Percentiles rank a stretch among this genome's conserved stretches.
Evolutionary conservation across 2,329 filamentous ascomycete genomes (phyloP).

Genomic region (Arthrobotrys conoides): DNA sequence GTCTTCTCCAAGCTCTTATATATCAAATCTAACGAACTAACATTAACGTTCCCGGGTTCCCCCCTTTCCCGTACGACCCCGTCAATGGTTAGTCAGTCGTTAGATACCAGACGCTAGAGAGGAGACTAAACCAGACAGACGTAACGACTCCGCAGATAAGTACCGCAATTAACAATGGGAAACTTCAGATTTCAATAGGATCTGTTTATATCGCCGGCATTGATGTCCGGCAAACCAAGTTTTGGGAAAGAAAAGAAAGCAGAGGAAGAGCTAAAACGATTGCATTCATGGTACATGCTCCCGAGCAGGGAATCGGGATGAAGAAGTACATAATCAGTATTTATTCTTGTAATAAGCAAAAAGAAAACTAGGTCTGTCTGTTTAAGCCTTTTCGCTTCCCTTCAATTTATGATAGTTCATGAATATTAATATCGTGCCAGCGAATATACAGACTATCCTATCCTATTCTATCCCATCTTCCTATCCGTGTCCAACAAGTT

Average conservation of each 20-base stretch:
- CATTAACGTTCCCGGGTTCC: no score
- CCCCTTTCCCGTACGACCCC: neutral
- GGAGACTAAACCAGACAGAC: neutral
- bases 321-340: no score
- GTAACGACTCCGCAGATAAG: neutral
- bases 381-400: conserved; percentile 5
- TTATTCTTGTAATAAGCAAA: no score
- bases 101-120: no score
- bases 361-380: neutral
- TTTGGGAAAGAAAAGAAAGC: neutral
- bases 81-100: no score
- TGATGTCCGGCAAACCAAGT: neutral
- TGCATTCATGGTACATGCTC: no score
- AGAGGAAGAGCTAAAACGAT: no score
- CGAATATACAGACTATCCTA: neutral
- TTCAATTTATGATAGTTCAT: neutral
- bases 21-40: no score
- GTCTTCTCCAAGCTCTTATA: no score
- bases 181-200: neutral
- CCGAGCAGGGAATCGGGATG: neutral
- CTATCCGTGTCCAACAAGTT: no score
- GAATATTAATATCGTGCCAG: neutral
- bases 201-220: neutral
- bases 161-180: neutral
- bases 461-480: no score